Conservation (phyloP, 2,329 filamentous ascomycete species). For the Aspergillus latus region DNA sequence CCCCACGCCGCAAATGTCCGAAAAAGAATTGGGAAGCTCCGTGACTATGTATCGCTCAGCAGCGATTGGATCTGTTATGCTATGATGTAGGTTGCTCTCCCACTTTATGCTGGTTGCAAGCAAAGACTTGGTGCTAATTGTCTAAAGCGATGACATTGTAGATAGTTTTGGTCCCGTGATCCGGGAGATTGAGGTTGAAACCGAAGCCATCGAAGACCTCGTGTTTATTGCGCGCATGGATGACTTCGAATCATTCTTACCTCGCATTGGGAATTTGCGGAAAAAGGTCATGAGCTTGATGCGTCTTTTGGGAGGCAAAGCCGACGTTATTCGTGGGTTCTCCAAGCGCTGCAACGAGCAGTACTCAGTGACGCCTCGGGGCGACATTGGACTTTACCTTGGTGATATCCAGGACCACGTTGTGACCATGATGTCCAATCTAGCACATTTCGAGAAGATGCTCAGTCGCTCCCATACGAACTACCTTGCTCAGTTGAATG, state of each 20-base stretch:
- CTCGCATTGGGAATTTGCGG: slow-evolving; percentile 82
- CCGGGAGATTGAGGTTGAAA: slow-evolving; percentile 79
- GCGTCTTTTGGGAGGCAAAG: slow-evolving; percentile 91
- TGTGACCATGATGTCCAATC: slow-evolving; percentile 97
- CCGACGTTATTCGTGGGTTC: slow-evolving; percentile 96
- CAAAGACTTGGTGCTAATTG: slow-evolving; percentile 12
- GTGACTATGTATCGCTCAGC: slow-evolving; percentile 91
- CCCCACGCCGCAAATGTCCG: slow-evolving; percentile 85
- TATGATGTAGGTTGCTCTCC: slow-evolving; percentile 68
- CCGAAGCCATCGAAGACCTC: slow-evolving; percentile 90
- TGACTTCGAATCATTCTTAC: slow-evolving; percentile 83
- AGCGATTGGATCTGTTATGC: slow-evolving; percentile 99
- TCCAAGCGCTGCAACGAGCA: slow-evolving; percentile 99
- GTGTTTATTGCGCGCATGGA: slow-evolving; percentile 90
- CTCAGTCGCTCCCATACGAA: slow-evolving; percentile 91
- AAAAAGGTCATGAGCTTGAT: slow-evolving; percentile 94
- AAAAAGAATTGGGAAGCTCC: slow-evolving; percentile 85
- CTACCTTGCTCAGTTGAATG: slow-evolving; percentile 90
- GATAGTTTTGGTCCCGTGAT: slow-evolving; percentile 93
- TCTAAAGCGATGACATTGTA: slow-evolving; percentile 82
- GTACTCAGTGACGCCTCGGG: slow-evolving; percentile 89
- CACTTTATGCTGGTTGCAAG: neutral
- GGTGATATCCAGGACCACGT: slow-evolving; percentile 99
- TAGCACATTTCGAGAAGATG: slow-evolving; percentile 97
- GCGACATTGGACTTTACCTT: slow-evolving; percentile 94